These are phyloP conservation scores for Pharnaceum exiguum DNA, from an alignment of 148 eudicot species.

Conservation along the genomic window DNA sequence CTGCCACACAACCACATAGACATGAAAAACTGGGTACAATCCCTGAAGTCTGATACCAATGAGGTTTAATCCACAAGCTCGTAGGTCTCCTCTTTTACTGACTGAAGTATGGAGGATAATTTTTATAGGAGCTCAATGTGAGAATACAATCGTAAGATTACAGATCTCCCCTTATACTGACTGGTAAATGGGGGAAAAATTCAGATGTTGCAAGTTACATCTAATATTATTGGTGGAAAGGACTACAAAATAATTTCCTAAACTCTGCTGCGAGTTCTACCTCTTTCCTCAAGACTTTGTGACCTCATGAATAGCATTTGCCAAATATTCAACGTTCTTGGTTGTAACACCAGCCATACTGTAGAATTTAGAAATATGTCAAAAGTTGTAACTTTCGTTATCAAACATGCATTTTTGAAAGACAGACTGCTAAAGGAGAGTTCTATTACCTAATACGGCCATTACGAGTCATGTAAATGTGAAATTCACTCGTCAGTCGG, in stretches of 20 bases:
- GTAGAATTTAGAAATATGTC: conserved; percentile 13
- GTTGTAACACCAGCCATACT: conserved; percentile 97
- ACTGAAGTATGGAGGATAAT: neutral
- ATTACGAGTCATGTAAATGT: conserved; percentile 90
- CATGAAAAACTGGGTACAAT: too few species aligned
- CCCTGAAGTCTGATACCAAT: too few species aligned
- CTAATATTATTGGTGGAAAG: conserved; percentile 1
- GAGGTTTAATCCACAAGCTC: neutral
- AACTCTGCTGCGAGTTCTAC: neutral
- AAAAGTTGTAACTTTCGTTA: neutral
- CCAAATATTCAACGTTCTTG: conserved; percentile 85
- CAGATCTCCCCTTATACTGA: neutral
- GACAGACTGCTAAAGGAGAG: neutral
- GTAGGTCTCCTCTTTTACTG: neutral
- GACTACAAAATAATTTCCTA: conserved; percentile 1
- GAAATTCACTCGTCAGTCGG: conserved; percentile 75
- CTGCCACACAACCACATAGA: too few species aligned
- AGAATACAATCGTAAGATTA: neutral
- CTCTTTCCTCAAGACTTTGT: conserved; percentile 39
- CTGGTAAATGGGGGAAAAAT: neutral
- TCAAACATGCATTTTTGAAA: neutral
- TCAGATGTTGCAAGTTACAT: neutral
- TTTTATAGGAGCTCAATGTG: neutral
- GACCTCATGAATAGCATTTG: conserved; percentile 90
- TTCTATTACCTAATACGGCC: conserved; percentile 85